Base-by-base conservation (phyloP, 495 filamentous ascomycete species). In the Thozetella sp. region DNA sequence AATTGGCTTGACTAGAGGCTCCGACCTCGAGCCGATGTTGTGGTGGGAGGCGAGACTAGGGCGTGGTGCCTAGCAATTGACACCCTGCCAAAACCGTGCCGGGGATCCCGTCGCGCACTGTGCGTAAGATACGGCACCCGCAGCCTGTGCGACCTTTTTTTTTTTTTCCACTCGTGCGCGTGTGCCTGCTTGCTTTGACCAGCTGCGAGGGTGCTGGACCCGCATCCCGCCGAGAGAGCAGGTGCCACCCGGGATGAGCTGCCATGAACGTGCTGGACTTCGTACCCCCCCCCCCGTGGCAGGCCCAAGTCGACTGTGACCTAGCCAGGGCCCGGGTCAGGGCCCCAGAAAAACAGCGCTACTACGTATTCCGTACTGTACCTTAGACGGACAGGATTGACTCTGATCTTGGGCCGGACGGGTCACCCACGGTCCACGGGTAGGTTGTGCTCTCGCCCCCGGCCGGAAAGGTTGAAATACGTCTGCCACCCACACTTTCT, bases 401-500 rank as follows among this genome's bases (percentile, higher is more conserved):
- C 64, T 68, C 56, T 63, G 59, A 55, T 59, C 59, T 51, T 40
- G 54, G 65, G 57, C 62, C 61, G 67, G 69, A 63, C 62, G 57
- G 69, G 59, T 69, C 65, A 63, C 60, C 57, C 64, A 58, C 63
- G 43, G 43, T 19, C 43, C 43, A 48, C 43, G 43, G 30, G 30
- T 37, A 6, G 15, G 15, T 6, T 10, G 12, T 15, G 11, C 9
- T 48, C 10, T 48, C 43, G n/a, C 43, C 43, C 60, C 46, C 51
- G 6, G 30, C 37, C 58, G 53, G 60, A 63, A 67, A 66, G 58
- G 40, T 73, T 71, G 64, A 73, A 68, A 73, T 70, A 72, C 61
- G n/a, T 62, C 61, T 55, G 53, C 51, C 50, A 50, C 64, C 71
- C 68, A 12, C 64, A 54, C 40, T 19, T 48, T 48, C 43, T 48